phyloP scores from a whole-genome alignment of 768 basidiomycete genomes.

The Amanita fuliginea region DNA sequence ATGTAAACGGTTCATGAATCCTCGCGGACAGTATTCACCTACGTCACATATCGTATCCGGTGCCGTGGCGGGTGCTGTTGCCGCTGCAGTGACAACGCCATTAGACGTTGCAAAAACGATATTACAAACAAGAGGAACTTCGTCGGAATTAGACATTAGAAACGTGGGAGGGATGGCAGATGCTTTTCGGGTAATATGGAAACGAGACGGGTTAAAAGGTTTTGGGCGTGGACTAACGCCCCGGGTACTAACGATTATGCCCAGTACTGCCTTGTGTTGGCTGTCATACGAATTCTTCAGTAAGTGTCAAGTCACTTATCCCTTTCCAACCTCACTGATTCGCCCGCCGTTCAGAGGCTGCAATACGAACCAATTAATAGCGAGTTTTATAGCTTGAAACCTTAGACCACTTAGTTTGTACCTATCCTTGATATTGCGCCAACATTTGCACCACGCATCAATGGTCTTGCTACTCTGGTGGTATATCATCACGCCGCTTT shows the following conservation, averaged over 20 bases:
- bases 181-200: constrained; percentile 83
- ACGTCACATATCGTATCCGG: constrained; percentile 86
- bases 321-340: constrained; percentile 1
- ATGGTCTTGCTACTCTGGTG: background rate
- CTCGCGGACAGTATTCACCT: constrained; percentile 83
- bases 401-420: background rate
- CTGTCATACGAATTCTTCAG: constrained; percentile 98
- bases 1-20: constrained; percentile 79
- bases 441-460: too few species aligned
- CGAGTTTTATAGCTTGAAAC: too few species aligned
- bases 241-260: constrained; percentile 89
- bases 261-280: constrained; percentile 96
- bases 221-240: constrained; percentile 85
- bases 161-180: constrained; percentile 76
- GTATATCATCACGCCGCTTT: background rate
- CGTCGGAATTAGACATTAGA: constrained; percentile 77
- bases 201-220: constrained; percentile 74
- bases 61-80: constrained; percentile 86
- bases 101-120: constrained; percentile 97
- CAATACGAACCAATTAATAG: constrained; percentile 41
- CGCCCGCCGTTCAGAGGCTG: constrained; percentile 35
- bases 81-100: constrained; percentile 92
- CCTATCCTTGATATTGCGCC: background rate
- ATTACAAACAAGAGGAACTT: constrained; percentile 89
- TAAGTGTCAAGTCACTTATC: constrained; percentile 29